phyloP scores from a whole-genome alignment of 2,329 filamentous ascomycete species.

The Neofusicoccum laricinum region DNA sequence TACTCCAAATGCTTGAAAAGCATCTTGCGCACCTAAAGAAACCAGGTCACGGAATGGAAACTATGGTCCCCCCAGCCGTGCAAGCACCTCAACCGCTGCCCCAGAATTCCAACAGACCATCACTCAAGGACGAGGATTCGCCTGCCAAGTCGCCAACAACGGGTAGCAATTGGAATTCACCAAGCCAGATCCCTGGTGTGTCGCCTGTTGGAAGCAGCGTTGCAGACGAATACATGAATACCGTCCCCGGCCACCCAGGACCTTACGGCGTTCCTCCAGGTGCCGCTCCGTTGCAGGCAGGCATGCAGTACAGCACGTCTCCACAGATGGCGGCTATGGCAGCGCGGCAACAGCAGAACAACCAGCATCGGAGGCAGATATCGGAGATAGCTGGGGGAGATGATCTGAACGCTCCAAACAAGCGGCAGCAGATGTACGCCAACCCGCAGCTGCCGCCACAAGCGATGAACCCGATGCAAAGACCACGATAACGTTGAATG shows the following conservation, averaged over 20 bases:
- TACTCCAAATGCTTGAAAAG: slow-evolving; percentile 79
- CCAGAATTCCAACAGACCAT: slow-evolving; percentile 48
- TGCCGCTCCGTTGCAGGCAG: slow-evolving; percentile 25
- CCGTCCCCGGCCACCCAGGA: slow-evolving; percentile 41
- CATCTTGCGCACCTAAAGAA: slow-evolving; percentile 83
- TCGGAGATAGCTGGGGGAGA: slow-evolving; percentile 58
- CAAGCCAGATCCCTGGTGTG: slow-evolving; percentile 56
- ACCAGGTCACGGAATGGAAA: slow-evolving; percentile 42
- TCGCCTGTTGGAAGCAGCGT: slow-evolving; percentile 52
- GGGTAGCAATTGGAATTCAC: slow-evolving; percentile 63
- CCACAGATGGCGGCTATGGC: slow-evolving; percentile 38
- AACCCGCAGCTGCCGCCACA: slow-evolving; percentile 38
- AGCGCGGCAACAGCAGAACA: slow-evolving; percentile 24
- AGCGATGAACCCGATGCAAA: slow-evolving; percentile 49
- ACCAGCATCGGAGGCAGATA: slow-evolving; percentile 54
- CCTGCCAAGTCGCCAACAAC: slow-evolving; percentile 60
- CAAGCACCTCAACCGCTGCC: slow-evolving; percentile 40
- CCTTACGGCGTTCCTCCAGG: slow-evolving; percentile 33
- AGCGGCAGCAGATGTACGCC: slow-evolving; percentile 58
- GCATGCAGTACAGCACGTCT: slow-evolving; percentile 38
- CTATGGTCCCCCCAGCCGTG: slow-evolving; percentile 48
- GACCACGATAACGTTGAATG: slow-evolving; percentile 36
- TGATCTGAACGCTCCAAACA: slow-evolving; percentile 51
- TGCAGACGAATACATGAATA: slow-evolving; percentile 46
- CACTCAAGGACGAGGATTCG: slow-evolving; percentile 62